phyloP scores from a whole-genome alignment of 2,329 filamentous ascomycete genomes.

The Fusarium decemcellulare region DNA sequence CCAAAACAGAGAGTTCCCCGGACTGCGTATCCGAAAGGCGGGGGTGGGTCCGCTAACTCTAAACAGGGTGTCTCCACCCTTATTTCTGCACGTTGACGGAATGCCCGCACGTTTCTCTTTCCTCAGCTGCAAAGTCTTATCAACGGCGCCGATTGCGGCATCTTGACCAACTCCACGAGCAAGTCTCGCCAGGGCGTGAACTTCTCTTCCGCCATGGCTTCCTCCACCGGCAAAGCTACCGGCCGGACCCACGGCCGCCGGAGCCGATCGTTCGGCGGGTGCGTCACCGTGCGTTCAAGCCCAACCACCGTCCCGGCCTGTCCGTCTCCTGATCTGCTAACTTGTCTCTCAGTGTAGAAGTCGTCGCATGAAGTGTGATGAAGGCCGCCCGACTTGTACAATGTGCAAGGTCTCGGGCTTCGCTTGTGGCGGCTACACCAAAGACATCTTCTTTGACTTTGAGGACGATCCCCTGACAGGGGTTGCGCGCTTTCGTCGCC shows the following conservation, averaged over 20 bases:
- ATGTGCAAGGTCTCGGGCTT: constrained; percentile 23
- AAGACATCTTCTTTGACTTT: constrained; percentile 36
- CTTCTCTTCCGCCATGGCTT: constrained; percentile 10
- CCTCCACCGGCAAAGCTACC: neutral
- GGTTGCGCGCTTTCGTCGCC: constrained; percentile 21
- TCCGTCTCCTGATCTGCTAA: constrained; percentile 4
- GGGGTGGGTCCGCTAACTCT: constrained; percentile 15
- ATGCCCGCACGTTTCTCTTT: neutral
- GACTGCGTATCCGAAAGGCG: constrained; percentile 18
- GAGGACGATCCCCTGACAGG: constrained; percentile 11
- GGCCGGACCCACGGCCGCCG: neutral
- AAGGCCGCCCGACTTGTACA: constrained; percentile 25
- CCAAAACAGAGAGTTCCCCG: neutral
- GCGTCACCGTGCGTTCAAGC: constrained; percentile 14
- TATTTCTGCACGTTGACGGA: neutral
- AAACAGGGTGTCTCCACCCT: constrained; percentile 4
- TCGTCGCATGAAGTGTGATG: constrained; percentile 38
- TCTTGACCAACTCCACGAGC: constrained; percentile 5
- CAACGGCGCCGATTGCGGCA: constrained; percentile 1
- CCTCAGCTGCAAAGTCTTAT: neutral
- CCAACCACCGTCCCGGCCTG: neutral
- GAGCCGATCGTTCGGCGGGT: constrained; percentile 35
- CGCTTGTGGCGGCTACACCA: constrained; percentile 32
- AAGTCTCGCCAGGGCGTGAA: constrained; percentile 12
- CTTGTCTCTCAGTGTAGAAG: constrained; percentile 17